Conservation (phyloP, 2,329 filamentous ascomycete genomes). For the Cladosporium sp. region DNA sequence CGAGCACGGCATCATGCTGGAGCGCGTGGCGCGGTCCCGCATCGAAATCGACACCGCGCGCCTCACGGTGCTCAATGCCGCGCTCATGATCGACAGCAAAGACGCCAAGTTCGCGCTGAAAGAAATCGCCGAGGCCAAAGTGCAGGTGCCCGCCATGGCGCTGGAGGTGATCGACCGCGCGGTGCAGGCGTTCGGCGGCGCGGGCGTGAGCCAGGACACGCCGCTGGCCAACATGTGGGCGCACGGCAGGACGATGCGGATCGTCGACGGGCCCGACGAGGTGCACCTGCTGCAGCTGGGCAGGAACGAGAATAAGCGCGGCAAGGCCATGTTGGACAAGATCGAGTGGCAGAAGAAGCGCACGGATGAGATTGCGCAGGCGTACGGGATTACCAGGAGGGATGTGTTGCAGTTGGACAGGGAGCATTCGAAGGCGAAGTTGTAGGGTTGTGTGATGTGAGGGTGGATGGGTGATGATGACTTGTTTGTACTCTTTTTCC, state of each 20-base stretch:
- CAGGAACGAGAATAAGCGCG: slow-evolving; percentile 71
- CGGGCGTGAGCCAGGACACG: slow-evolving; percentile 90
- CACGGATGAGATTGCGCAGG: slow-evolving; percentile 61
- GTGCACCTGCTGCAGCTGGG: slow-evolving; percentile 83
- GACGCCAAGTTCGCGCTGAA: slow-evolving; percentile 86
- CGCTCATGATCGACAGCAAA: slow-evolving; percentile 86
- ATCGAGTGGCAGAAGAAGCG: slow-evolving; percentile 62
- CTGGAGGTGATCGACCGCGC: slow-evolving; percentile 90
- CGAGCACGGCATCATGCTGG: slow-evolving; percentile 90
- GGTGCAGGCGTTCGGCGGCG: slow-evolving; percentile 86
- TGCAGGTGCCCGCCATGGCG: slow-evolving; percentile 77
- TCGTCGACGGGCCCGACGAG: slow-evolving; percentile 84
- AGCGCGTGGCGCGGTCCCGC: slow-evolving; percentile 88
- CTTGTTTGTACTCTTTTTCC: too few relatives aligned
- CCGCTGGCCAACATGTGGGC: slow-evolving; percentile 64
- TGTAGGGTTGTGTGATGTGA: slow-evolving; percentile 27
- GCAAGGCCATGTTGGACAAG: slow-evolving; percentile 55
- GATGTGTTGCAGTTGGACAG: slow-evolving; percentile 41
- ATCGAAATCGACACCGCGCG: slow-evolving; percentile 93
- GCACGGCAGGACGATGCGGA: slow-evolving; percentile 32
- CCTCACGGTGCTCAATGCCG: slow-evolving; percentile 87
- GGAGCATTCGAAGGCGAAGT: slow-evolving; percentile 35
- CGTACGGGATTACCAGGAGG: slow-evolving; percentile 48
- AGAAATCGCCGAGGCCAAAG: slow-evolving; percentile 94
- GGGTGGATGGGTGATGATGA: neutral